Evolutionary conservation across 768 basidiomycete species (phyloP), one percentile per base, ranked within the genome.

Genomic region (button mushroom (Agaricus bisporus)): DNA sequence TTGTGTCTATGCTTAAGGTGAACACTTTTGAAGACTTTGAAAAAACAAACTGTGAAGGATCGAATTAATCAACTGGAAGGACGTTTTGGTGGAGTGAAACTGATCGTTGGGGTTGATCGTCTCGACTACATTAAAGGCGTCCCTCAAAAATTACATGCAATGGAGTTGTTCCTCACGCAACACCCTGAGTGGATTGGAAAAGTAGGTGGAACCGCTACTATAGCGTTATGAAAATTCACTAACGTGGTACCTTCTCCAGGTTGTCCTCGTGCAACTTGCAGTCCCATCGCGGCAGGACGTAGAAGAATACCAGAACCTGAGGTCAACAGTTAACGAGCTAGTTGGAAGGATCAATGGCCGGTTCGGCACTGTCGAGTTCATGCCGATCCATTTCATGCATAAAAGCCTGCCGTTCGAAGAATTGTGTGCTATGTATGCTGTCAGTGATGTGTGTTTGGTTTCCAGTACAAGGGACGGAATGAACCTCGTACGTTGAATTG

Each of bases 331-430:
- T 49, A 98, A 98, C 74, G 95, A 99, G 68, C 82, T 99, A 46
- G 97, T 99, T 28, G 97, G 97, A 2, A 84, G 95, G 22, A 98
- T 99, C 72, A 99, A 99, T 66, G 97, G 97, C 7, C 88, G 94
- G 8, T 99, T 99, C 63, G 97, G 97, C 28, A 98, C 97, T 1
- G 94, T 98, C 64, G 97, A 99, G 61, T 98, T 95, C 67, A 97
- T 98, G 92, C 97, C 97, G 5, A 98, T 99, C 56, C 97, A 98
- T 70, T 98, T 97, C 70, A 92, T 98, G 91, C 95, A 98, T 79
- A 95, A 95, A 70, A 88, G 85, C 58, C 75, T 98, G 49, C 72
- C 84, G 0, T 95, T 98, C 64, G 91, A 97, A 65, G 97, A 99
- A 65, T 80, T 99, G 7, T 95, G 93, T 55, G 97, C 97, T n/a